These are phyloP conservation scores for Penicillium pulvis DNA, from an alignment of 495 filamentous ascomycete species.

Conservation along the genomic window DNA sequence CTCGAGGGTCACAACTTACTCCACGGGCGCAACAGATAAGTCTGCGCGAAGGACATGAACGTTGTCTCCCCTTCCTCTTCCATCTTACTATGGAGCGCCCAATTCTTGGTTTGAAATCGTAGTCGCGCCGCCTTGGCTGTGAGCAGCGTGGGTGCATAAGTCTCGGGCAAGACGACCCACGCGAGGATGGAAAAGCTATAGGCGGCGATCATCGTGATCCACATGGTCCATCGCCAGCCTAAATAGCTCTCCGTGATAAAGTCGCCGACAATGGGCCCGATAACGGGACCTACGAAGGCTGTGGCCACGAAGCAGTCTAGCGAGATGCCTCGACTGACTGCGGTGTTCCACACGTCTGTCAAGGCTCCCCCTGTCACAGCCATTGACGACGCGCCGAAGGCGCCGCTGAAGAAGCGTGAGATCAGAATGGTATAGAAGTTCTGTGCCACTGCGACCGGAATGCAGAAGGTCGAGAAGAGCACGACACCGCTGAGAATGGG, in stretches of 20 bases:
- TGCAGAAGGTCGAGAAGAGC: background rate
- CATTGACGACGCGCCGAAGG: background rate
- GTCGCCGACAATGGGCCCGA: slow-evolving; percentile 57
- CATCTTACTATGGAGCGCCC: slow-evolving; percentile 45
- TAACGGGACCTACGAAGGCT: slow-evolving; percentile 56
- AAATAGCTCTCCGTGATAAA: slow-evolving; percentile 52
- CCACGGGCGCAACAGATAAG: slow-evolving; percentile 10
- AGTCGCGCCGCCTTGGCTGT: slow-evolving; percentile 47
- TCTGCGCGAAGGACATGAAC: slow-evolving; percentile 35
- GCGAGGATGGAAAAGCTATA: slow-evolving; percentile 43
- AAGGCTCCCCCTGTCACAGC: background rate
- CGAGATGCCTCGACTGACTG: background rate
- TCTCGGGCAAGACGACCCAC: slow-evolving; percentile 53
- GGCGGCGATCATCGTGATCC: slow-evolving; percentile 55
- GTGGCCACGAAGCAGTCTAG: slow-evolving; percentile 46
- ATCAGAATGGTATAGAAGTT: background rate
- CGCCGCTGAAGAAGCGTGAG: background rate
- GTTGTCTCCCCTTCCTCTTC: slow-evolving; percentile 27
- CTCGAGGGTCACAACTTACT: too few species aligned
- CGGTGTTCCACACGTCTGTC: background rate
- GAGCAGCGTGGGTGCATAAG: slow-evolving; percentile 54
- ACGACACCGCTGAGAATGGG: background rate
- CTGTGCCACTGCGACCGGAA: background rate
- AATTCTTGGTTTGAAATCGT: slow-evolving; percentile 58
- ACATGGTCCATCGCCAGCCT: slow-evolving; percentile 63